phyloP scores from a whole-genome alignment of 2,329 filamentous ascomycete species.

The Microthyrium microscopicum region DNA sequence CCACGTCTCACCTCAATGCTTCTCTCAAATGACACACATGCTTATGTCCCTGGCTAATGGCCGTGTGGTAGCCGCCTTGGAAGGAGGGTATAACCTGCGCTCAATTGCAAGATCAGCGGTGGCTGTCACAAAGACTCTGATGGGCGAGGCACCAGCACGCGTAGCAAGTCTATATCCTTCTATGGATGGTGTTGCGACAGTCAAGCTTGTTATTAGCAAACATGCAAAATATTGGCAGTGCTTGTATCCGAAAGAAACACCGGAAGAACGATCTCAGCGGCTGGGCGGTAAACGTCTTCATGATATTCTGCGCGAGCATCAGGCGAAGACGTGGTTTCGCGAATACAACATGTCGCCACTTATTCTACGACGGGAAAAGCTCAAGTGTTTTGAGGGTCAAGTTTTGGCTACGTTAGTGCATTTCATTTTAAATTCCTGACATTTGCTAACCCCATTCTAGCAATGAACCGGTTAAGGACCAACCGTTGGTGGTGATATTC shows the following conservation, averaged over 20 bases:
- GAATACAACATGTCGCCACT: slow-evolving; percentile 66
- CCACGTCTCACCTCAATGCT: slow-evolving; percentile 78
- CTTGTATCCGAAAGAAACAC: slow-evolving; percentile 50
- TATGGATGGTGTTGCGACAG: slow-evolving; percentile 34
- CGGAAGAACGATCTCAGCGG: slow-evolving; percentile 25
- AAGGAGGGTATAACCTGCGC: slow-evolving; percentile 86
- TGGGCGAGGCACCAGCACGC: slow-evolving; percentile 76
- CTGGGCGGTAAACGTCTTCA: slow-evolving; percentile 49
- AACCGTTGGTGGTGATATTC: slow-evolving; percentile 65
- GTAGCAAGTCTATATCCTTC: slow-evolving; percentile 31
- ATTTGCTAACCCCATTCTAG: slow-evolving; percentile 19
- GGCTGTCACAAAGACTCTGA: slow-evolving; percentile 78
- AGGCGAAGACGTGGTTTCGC: slow-evolving; percentile 53
- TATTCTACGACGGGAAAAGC: slow-evolving; percentile 55
- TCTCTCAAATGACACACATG: slow-evolving; percentile 99
- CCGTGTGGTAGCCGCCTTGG: slow-evolving; percentile 80
- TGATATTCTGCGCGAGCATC: slow-evolving; percentile 63
- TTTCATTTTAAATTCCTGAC: too few relatives aligned
- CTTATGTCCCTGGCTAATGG: slow-evolving; percentile 86
- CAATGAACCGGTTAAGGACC: slow-evolving; percentile 46
- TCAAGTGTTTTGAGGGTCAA: slow-evolving; percentile 72
- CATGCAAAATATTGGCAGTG: slow-evolving; percentile 70
- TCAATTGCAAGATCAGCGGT: slow-evolving; percentile 88
- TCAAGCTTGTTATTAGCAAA: slow-evolving; percentile 39
- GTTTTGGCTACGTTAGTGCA: slow-evolving; percentile 54